These are phyloP conservation scores for Diversispora epigaea DNA, from an alignment of 192 early-diverging fungal genomes.

Conservation along the genomic window DNA sequence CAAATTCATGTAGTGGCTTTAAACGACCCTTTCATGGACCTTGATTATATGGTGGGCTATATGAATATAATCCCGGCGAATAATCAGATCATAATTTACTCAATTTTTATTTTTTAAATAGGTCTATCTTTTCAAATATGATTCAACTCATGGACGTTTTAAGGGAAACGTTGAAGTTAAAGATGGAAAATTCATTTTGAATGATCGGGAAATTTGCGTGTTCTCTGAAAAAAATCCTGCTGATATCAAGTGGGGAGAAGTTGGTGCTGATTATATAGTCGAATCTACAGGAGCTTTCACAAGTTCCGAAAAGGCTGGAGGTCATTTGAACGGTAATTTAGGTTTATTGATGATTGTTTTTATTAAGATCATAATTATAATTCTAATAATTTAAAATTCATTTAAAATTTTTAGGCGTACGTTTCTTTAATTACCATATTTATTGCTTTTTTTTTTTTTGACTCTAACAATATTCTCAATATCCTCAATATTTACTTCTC, in stretches of 20 bases:
- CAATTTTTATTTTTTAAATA: conserved; percentile 20
- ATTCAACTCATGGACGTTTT: conserved; percentile 97
- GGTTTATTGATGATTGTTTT: neutral
- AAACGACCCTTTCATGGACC: conserved; percentile 97
- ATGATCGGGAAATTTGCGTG: conserved; percentile 61
- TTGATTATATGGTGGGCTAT: conserved; percentile 98
- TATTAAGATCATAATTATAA: neutral
- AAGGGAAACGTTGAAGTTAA: neutral
- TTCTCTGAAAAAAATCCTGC: conserved; percentile 75
- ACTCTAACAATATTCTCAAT: too few species aligned
- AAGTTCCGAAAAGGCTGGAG: conserved; percentile 77
- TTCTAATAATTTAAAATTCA: neutral
- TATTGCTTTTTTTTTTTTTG: too few species aligned
- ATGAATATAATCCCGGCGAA: too few species aligned
- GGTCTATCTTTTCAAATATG: conserved; percentile 96
- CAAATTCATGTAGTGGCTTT: conserved; percentile 83
- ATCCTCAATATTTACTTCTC: too few species aligned
- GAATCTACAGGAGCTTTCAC: conserved; percentile 99
- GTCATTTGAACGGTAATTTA: conserved; percentile 88
- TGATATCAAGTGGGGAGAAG: conserved; percentile 85
- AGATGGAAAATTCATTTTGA: neutral
- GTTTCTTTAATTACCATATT: too few species aligned
- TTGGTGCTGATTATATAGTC: conserved; percentile 88
- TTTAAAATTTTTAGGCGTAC: neutral
- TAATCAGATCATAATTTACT: neutral